Percentiles rank a stretch among this genome's conserved stretches.
phyloP scores from a whole-genome alignment of 495 filamentous ascomycete species.

The Durotheca rogersii region DNA sequence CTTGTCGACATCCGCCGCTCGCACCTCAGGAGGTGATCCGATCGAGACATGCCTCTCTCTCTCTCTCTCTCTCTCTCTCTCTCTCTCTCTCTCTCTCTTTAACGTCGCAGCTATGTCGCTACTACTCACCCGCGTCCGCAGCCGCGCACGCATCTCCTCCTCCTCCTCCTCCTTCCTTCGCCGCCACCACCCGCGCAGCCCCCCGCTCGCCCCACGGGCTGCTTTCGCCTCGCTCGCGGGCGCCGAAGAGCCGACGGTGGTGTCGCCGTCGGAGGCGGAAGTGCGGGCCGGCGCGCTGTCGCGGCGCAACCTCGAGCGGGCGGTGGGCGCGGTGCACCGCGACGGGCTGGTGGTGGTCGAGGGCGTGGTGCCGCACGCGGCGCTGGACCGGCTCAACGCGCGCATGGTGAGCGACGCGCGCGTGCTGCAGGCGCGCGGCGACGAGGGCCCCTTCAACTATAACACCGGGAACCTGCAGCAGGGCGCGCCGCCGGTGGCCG shows the following conservation, averaged over 20 bases:
- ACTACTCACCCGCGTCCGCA: too few species aligned
- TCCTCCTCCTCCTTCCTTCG: too few species aligned
- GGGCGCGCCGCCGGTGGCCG: conserved; percentile 45
- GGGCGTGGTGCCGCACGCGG: conserved; percentile 44
- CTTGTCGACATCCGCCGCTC: too few species aligned
- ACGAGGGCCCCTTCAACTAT: conserved; percentile 53
- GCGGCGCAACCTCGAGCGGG: conserved; percentile 50
- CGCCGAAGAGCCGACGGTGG: conserved; percentile 12
- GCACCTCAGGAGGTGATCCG: too few species aligned
- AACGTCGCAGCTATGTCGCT: too few species aligned
- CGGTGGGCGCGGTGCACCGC: conserved; percentile 48
- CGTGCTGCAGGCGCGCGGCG: conserved; percentile 42
- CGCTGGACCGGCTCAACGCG: conserved; percentile 50
- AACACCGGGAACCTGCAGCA: conserved; percentile 59
- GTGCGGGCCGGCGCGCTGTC: conserved; percentile 11
- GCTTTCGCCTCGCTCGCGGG: conserved; percentile 18
- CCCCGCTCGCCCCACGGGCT: conserved; percentile 1
- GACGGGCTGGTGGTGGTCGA: conserved; percentile 63
- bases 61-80: too few species aligned
- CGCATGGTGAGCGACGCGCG: conserved; percentile 55
- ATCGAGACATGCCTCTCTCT: too few species aligned
- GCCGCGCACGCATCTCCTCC: too few species aligned
- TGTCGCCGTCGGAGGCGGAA: conserved; percentile 13
- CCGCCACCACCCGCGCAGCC: too few species aligned
- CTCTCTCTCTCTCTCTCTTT: too few species aligned